Percentiles rank a stretch among this genome's conserved stretches.
phyloP scores from a whole-genome alignment of 768 basidiomycete genomes.

The Multifurca ochricompacta region DNA sequence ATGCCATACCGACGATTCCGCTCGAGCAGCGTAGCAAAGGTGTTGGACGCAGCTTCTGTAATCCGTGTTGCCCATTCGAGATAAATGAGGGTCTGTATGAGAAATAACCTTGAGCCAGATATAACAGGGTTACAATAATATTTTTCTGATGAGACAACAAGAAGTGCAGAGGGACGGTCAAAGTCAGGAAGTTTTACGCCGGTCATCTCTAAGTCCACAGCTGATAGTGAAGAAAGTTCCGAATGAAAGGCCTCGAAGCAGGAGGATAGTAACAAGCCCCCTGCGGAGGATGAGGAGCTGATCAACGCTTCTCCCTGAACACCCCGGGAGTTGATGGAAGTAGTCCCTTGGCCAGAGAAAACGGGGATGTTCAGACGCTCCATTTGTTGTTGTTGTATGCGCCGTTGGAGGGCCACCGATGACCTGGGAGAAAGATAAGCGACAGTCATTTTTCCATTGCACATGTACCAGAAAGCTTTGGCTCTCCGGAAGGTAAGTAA shows the following conservation, averaged over 20 bases:
- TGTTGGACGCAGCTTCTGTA: constrained; percentile 1
- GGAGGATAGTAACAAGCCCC: constrained; percentile 39
- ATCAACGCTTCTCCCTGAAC: constrained; percentile 33
- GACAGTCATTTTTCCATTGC: neutral
- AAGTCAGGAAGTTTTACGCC: constrained; percentile 39
- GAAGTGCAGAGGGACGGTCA: constrained; percentile 30
- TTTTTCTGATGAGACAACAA: constrained; percentile 29
- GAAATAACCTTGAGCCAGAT: constrained; percentile 41
- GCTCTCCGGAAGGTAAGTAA: neutral
- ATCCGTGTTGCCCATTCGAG: constrained; percentile 34
- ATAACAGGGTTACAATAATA: constrained; percentile 42
- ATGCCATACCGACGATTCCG: constrained; percentile 29
- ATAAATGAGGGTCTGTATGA: constrained; percentile 47
- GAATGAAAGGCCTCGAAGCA: constrained; percentile 43
- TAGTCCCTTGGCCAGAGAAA: constrained; percentile 51
- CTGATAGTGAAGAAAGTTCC: constrained; percentile 43
- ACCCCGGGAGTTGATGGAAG: constrained; percentile 27
- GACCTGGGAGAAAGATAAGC: neutral
- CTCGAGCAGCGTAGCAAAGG: constrained; percentile 28
- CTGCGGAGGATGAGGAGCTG: constrained; percentile 37
- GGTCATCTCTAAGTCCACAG: constrained; percentile 28
- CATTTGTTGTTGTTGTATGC: neutral
- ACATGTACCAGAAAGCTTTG: neutral
- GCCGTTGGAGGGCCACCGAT: neutral
- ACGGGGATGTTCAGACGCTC: constrained; percentile 34